Evolutionary conservation across 2,329 filamentous ascomycete species (phyloP).

Genomic region (Juglanconis oblonga): DNA sequence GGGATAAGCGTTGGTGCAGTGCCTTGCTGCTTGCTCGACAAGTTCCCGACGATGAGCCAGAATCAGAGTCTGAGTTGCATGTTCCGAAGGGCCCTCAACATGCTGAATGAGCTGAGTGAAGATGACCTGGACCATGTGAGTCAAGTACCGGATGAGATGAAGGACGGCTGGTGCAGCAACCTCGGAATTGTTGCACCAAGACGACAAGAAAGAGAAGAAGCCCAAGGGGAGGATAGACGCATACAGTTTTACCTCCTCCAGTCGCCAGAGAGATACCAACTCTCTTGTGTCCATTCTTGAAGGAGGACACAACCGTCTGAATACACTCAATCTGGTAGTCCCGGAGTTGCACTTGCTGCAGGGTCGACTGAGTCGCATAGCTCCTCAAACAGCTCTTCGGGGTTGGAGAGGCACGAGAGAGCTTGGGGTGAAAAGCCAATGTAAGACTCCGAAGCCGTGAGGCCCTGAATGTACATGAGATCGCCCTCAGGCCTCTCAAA

Average conservation of each 20-base stretch:
- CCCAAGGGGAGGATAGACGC: constrained; percentile 20
- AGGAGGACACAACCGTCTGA: constrained; percentile 68
- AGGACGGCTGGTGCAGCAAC: neutral
- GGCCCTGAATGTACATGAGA: neutral
- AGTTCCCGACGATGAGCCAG: constrained; percentile 90
- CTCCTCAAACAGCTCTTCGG: neutral
- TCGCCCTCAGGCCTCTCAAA: constrained; percentile 1
- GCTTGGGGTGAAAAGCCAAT: neutral
- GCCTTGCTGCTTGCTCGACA: constrained; percentile 86
- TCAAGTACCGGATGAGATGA: neutral
- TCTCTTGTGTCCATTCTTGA: constrained; percentile 70
- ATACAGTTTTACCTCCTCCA: constrained; percentile 82
- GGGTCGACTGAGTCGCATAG: constrained; percentile 11
- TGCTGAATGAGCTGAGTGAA: constrained; percentile 93
- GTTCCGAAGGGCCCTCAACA: constrained; percentile 52
- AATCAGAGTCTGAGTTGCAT: constrained; percentile 77
- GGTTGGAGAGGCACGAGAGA: neutral
- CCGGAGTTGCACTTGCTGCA: constrained; percentile 49
- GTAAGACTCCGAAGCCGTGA: neutral
- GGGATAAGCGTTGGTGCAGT: constrained; percentile 80
- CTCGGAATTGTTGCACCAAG: neutral
- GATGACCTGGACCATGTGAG: constrained; percentile 59
- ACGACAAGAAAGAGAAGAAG: neutral
- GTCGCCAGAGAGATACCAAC: constrained; percentile 85
- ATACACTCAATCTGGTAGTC: constrained; percentile 93